Percentiles rank a stretch among this genome's conserved stretches.
These are phyloP conservation scores for Picochlorum sp. DNA, from an alignment of 139 green algal species.

Conservation along the genomic window DNA sequence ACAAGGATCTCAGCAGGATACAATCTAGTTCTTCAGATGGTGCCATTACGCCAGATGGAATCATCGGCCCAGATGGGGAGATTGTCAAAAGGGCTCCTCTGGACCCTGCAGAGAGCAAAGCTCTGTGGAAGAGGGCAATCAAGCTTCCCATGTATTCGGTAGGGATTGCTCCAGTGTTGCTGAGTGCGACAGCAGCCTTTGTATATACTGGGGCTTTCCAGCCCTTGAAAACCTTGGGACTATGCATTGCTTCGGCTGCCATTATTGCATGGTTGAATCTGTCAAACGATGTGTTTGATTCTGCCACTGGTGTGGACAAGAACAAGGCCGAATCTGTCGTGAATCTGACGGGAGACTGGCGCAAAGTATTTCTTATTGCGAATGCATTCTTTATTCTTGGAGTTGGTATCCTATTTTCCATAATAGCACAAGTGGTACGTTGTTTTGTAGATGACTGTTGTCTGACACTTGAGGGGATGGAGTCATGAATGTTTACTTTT, in stretches of 20 bases:
- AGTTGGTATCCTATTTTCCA: conserved; percentile 34
- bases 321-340: conserved; percentile 89
- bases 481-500: conserved; percentile 2
- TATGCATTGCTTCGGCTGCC: conserved; percentile 52
- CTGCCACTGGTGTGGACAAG: conserved; percentile 80
- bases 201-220: conserved; percentile 30
- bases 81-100: conserved; percentile 7
- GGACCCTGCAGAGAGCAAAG: conserved; percentile 11
- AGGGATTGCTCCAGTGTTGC: conserved; percentile 71
- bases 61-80: conserved; percentile 27
- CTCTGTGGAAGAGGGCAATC: conserved; percentile 72
- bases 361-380: conserved; percentile 30
- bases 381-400: conserved; percentile 46
- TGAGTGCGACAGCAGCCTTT: conserved; percentile 42
- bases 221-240: conserved; percentile 18
- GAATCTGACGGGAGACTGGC: conserved; percentile 50
- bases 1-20: too few relatives aligned
- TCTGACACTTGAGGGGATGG: neutral
- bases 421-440: conserved; percentile 17
- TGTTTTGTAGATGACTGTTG: neutral
- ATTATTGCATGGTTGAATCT: conserved; percentile 96
- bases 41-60: conserved; percentile 15
- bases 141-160: conserved; percentile 94
- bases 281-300: conserved; percentile 95
- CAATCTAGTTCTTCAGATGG: neutral